Percentiles rank a stretch among this genome's conserved stretches.
phyloP scores from a whole-genome alignment of 768 basidiomycete genomes.

The Candolleomyces eurysporus region DNA sequence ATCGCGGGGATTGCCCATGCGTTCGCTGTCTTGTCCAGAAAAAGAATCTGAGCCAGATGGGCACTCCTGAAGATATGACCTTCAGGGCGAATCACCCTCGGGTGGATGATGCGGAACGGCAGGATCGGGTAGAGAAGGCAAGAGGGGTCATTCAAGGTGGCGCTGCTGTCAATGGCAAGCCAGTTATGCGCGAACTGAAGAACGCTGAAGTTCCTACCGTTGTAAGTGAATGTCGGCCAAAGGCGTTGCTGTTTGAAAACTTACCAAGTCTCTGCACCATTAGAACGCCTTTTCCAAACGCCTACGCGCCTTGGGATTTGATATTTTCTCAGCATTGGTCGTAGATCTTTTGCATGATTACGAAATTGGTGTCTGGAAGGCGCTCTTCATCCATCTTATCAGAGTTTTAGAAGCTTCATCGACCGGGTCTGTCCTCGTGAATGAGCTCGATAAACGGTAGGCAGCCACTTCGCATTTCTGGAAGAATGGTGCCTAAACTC shows the following conservation, averaged over 20 bases:
- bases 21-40: neutral
- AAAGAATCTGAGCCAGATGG: neutral
- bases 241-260: neutral
- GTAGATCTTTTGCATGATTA: slow-evolving; percentile 40
- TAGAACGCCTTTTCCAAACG: neutral
- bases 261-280: neutral
- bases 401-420: slow-evolving; percentile 25
- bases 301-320: neutral
- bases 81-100: neutral
- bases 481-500: neutral
- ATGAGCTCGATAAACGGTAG: slow-evolving; percentile 1
- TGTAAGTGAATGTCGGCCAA: neutral
- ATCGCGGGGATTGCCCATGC: neutral
- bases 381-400: slow-evolving; percentile 33
- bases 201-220: neutral
- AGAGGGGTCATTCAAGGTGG: neutral
- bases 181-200: neutral
- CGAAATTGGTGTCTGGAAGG: slow-evolving; percentile 38
- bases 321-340: slow-evolving; percentile 19
- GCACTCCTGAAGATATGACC: neutral
- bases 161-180: neutral
- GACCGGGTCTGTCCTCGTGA: slow-evolving; percentile 17
- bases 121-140: neutral
- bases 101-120: neutral
- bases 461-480: neutral